Percentiles rank a stretch among this genome's conserved stretches.
These are phyloP conservation scores for Pseudocercospora ulei DNA, from an alignment of 2,329 filamentous ascomycete genomes.

Conservation along the genomic window DNA sequence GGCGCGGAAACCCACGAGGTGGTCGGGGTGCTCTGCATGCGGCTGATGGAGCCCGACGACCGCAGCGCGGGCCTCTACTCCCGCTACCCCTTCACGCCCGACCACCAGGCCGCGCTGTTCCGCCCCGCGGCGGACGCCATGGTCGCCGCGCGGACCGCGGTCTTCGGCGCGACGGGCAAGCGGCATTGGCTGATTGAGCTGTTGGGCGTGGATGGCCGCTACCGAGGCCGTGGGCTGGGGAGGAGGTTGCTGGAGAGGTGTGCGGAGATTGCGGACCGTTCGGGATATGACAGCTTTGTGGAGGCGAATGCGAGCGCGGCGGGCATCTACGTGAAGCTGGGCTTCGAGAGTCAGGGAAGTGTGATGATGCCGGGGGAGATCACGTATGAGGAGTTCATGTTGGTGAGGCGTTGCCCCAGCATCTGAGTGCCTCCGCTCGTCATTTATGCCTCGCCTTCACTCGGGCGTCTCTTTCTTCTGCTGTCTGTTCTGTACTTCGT, in stretches of 20 bases:
- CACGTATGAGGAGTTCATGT: conserved; percentile 12
- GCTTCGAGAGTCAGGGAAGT: conserved; percentile 12
- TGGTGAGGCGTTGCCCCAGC: too few species aligned
- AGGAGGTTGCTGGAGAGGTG: conserved; percentile 20
- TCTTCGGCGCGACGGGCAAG: conserved; percentile 5
- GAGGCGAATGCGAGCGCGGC: conserved; percentile 24
- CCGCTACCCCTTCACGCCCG: conserved; percentile 13
- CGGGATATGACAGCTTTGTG: conserved; percentile 20
- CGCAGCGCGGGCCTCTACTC: conserved; percentile 17
- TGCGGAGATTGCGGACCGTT: conserved; percentile 23
- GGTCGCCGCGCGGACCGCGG: conserved; percentile 8
- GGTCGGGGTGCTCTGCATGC: conserved; percentile 20
- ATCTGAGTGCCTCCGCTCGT: too few species aligned
- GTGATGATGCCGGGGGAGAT: conserved; percentile 7
- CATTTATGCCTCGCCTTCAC: too few species aligned
- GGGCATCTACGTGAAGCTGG: conserved; percentile 18
- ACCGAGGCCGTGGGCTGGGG: conserved; percentile 21
- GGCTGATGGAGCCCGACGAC: conserved; percentile 16
- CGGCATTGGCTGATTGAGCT: conserved; percentile 20
- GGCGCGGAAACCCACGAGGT: background rate
- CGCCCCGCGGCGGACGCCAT: conserved; percentile 11
- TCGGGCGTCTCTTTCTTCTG: too few species aligned
- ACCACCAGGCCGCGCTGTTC: conserved; percentile 20
- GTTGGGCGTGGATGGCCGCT: conserved; percentile 25
- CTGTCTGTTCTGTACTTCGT: too few species aligned